Conservation (phyloP, 1,284 basidiomycete genomes). For the Apiotrichum gamsii region DNA sequence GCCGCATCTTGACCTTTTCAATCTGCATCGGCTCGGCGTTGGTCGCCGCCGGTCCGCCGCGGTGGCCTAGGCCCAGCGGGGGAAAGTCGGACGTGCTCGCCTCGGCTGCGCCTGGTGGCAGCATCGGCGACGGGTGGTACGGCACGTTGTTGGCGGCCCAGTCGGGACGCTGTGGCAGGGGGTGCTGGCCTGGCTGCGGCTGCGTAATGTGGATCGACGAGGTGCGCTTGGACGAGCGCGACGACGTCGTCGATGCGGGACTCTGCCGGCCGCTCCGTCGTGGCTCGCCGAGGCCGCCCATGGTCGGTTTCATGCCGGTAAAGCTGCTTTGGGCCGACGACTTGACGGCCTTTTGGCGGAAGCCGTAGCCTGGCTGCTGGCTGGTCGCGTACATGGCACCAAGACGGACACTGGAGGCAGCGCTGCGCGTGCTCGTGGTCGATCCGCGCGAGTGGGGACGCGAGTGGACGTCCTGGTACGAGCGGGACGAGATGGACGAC, state of each 20-base stretch:
- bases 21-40: conserved; percentile 43
- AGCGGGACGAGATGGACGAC: conserved; percentile 39
- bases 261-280: conserved; percentile 34
- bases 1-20: conserved; percentile 31
- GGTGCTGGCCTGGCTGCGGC: conserved; percentile 34
- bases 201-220: conserved; percentile 31
- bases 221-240: conserved; percentile 33
- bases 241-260: conserved; percentile 39
- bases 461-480: conserved; percentile 37
- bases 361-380: conserved; percentile 22
- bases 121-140: conserved; percentile 38
- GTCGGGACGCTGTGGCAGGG: conserved; percentile 40
- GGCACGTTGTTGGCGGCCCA: conserved; percentile 44
- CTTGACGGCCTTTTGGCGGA: conserved; percentile 39
- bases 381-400: conserved; percentile 37
- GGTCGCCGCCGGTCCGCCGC: conserved; percentile 16
- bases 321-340: conserved; percentile 12
- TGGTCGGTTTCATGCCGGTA: conserved; percentile 5
- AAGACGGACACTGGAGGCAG: conserved; percentile 37
- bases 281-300: conserved; percentile 7
- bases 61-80: conserved; percentile 28
- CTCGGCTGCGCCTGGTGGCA: conserved; percentile 5
- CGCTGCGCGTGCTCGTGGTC: conserved; percentile 39
- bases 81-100: conserved; percentile 34
- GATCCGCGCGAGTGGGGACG: conserved; percentile 42